Conservation (phyloP, 257 asterid species). For the Mentha longifolia region DNA sequence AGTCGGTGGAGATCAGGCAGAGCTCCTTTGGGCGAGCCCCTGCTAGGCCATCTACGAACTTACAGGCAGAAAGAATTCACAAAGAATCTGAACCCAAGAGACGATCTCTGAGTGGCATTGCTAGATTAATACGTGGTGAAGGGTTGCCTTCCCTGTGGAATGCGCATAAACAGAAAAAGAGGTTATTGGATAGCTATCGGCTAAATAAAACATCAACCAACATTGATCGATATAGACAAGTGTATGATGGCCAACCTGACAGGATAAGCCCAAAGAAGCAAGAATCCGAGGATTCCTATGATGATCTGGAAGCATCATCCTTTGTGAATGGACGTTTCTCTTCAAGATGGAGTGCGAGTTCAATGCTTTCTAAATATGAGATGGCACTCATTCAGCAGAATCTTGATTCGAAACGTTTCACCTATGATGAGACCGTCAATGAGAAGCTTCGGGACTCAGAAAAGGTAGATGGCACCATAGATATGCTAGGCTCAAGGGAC, state of each 20-base stretch:
- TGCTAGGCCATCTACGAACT: conserved; percentile 39
- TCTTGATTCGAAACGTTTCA: conserved; percentile 45
- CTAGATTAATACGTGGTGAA: conserved; percentile 75
- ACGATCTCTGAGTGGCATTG: conserved; percentile 57
- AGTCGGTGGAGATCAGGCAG: conserved; percentile 48
- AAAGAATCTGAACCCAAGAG: conserved; percentile 63
- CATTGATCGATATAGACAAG: conserved; percentile 34
- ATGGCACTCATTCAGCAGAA: conserved; percentile 53
- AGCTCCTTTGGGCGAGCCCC: conserved; percentile 43
- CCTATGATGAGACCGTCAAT: conserved; percentile 33
- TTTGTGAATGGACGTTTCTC: conserved; percentile 47
- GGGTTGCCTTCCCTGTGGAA: conserved; percentile 42
- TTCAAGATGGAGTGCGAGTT: conserved; percentile 50
- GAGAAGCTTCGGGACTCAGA: conserved; percentile 41
- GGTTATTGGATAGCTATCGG: conserved; percentile 37
- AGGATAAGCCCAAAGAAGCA: conserved; percentile 45
- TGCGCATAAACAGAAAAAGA: conserved; percentile 45
- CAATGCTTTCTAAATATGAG: conserved; percentile 49
- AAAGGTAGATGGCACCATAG: conserved; percentile 40
- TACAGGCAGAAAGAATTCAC: conserved; percentile 45
- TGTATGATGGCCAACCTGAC: conserved; percentile 34
- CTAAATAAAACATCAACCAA: conserved; percentile 32
- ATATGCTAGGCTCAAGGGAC: conserved; percentile 43
- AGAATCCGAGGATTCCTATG: conserved; percentile 52
- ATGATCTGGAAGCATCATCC: conserved; percentile 64